A percentile compares a stretch with the other conserved stretches of the same genome.
These are phyloP conservation scores for Malassezia cuniculi DNA, from an alignment of 1,284 basidiomycete species.

Conservation along the genomic window DNA sequence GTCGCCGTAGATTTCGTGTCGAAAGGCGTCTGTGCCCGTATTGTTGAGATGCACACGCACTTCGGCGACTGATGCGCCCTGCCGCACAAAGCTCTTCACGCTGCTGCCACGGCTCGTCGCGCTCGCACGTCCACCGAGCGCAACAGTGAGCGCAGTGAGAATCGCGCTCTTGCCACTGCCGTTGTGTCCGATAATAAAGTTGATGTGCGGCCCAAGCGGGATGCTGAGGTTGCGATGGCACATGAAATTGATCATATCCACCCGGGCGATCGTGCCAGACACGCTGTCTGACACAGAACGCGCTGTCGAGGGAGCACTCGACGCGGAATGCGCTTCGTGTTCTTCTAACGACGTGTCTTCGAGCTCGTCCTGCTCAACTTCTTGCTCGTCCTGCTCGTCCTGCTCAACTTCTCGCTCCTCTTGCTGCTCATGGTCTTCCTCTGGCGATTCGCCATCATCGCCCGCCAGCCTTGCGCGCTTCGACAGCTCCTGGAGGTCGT, in stretches of 20 bases:
- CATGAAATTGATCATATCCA: conserved; percentile 90
- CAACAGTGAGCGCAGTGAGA: conserved; percentile 81
- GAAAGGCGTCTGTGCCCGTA: conserved; percentile 74
- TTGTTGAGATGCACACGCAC: conserved; percentile 75
- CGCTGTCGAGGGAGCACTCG: background rate
- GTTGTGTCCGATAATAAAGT: conserved; percentile 83
- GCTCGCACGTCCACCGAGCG: conserved; percentile 78
- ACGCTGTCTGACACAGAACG: conserved; percentile 49
- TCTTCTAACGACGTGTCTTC: conserved; percentile 1
- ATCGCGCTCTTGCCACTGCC: conserved; percentile 74
- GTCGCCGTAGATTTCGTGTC: conserved; percentile 66
- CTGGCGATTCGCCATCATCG: conserved; percentile 53
- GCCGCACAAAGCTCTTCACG: conserved; percentile 75
- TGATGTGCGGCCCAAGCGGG: conserved; percentile 74
- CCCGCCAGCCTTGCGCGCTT: conserved; percentile 22
- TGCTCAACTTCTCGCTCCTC: conserved; percentile 1
- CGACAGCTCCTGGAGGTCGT: no score
- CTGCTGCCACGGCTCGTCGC: conserved; percentile 68
- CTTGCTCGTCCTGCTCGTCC: conserved; percentile 5
- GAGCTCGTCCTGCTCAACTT: conserved; percentile 16
- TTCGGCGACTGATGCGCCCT: conserved; percentile 65
- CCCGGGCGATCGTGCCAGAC: conserved; percentile 69
- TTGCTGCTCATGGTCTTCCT: conserved; percentile 8
- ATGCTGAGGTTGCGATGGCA: conserved; percentile 69
- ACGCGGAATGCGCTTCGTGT: background rate